phyloP scores from a whole-genome alignment of 2,329 filamentous ascomycete species.

The Aschersonia sp. region DNA sequence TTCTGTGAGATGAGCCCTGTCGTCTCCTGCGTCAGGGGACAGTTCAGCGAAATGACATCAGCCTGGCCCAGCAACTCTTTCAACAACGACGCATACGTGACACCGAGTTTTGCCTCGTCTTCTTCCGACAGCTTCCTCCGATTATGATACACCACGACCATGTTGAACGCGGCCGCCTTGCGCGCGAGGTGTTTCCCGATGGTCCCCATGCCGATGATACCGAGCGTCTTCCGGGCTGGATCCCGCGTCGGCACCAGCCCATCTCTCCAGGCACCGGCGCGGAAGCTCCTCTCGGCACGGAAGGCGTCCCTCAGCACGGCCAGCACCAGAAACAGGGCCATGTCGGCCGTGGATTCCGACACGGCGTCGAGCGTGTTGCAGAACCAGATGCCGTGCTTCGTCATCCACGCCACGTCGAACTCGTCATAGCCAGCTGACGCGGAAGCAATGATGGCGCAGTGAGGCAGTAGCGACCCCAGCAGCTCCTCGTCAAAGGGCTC shows the following conservation, averaged over 20 bases:
- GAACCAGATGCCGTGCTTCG: conserved; percentile 29
- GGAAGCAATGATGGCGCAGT: conserved; percentile 30
- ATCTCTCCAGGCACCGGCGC: conserved; percentile 22
- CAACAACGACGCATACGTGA: conserved; percentile 18
- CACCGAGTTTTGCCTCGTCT: conserved; percentile 18
- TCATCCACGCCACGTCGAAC: conserved; percentile 28
- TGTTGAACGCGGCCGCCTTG: conserved; percentile 24
- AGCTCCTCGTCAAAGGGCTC: conserved; percentile 34
- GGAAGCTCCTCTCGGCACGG: conserved; percentile 19
- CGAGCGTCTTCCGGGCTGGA: conserved; percentile 27
- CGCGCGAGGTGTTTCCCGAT: conserved; percentile 28
- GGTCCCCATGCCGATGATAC: conserved; percentile 31
- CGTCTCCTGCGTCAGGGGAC: conserved; percentile 25
- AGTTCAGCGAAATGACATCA: conserved; percentile 25
- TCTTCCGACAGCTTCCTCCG: conserved; percentile 17
- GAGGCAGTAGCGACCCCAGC: conserved; percentile 21
- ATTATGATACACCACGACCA: conserved; percentile 29
- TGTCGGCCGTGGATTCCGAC: conserved; percentile 35
- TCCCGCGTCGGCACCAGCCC: conserved; percentile 21
- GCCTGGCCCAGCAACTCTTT: conserved; percentile 22
- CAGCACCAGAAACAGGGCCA: conserved; percentile 23
- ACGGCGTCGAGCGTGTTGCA: conserved; percentile 39
- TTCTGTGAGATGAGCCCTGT: conserved; percentile 20
- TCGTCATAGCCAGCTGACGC: conserved; percentile 33
- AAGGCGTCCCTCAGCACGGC: conserved; percentile 28